Evolutionary conservation across 306 rosid species (phyloP), one percentile per base, ranked within the genome.

Genomic region (Echinosophora koreensis): DNA sequence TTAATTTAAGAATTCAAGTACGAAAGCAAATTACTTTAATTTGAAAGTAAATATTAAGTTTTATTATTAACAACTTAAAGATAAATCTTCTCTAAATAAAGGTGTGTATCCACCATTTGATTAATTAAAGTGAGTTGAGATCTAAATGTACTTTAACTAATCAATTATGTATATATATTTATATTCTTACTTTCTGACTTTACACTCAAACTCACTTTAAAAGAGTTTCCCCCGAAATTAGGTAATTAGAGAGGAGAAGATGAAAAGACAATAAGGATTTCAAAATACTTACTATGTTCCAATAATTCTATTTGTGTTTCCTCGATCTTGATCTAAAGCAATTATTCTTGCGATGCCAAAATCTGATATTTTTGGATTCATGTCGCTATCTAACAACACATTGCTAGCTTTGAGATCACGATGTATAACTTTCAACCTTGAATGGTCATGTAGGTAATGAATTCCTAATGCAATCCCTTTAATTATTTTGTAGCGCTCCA

Each of bases 391-490:
- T 57, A 89, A 57, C 3, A 91, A 78, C 2, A 91, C 42, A 44
- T 89, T 91, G 15, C 92, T 88, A 4, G 88, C 79, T 78, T 91
- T 91, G 1, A 91, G 84, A 77, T 91, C 92, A 12, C 87, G 86
- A 4, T 89, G 89, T 5, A 91, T 86, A 10, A 89, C 82, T 77
- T 77, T 86, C 22, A 91, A 71, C 0, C 81, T 66, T 14, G 91
- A 91, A 52, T 91, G 89, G 2, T 88, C 86, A 8, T 91, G 94
- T 5, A 88, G 67, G 41, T 86, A 89, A 50, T 81, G 82, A 52
- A 86, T 80, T 28, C 88, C 94, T 15, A 66, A 47, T 12, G 84
- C 86, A 70, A 87, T 73, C 14, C 91, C 91, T 41, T 55, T 67
- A 2, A 89, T 86, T 16, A 91, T 83, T 10, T 80, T 85, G 50